Conservation (phyloP, 2,329 filamentous ascomycete species). For the Ascomycota sp. region DNA sequence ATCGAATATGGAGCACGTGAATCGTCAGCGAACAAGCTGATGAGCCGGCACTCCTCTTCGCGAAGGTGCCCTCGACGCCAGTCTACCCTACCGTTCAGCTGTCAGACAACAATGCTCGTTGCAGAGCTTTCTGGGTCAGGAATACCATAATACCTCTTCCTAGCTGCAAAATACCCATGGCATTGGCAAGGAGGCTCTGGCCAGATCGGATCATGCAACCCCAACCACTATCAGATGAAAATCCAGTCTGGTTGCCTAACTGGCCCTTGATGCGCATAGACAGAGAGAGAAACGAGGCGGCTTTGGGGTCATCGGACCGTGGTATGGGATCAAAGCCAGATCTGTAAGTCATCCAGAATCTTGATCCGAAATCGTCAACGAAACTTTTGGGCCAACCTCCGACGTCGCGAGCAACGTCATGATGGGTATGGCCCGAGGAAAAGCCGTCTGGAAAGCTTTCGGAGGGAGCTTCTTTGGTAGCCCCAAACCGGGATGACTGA, state of each 20-base stretch:
- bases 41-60: conserved; percentile 45
- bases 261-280: conserved; percentile 68
- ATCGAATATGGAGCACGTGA: conserved; percentile 78
- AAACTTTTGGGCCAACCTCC: conserved; percentile 74
- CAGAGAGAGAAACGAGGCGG: conserved; percentile 53
- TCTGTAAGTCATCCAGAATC: conserved; percentile 91
- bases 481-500: too few species aligned
- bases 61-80: conserved; percentile 48
- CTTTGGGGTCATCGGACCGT: conserved; percentile 54
- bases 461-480: too few species aligned
- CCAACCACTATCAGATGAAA: conserved; percentile 89
- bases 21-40: conserved; percentile 75
- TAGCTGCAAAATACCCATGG: conserved; percentile 49
- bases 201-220: conserved; percentile 97
- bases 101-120: neutral
- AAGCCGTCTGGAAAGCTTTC: conserved; percentile 21
- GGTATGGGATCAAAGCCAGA: conserved; percentile 70
- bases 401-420: conserved; percentile 20
- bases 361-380: conserved; percentile 79
- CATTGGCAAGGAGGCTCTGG: conserved; percentile 79
- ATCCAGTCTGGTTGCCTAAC: conserved; percentile 58
- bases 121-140: conserved; percentile 3
- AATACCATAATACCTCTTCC: conserved; percentile 74
- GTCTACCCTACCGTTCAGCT: conserved; percentile 19
- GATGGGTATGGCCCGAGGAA: conserved; percentile 29